Evolutionary conservation across 768 basidiomycete species (phyloP).

Genomic region (Rhizopogon vinicolor): DNA sequence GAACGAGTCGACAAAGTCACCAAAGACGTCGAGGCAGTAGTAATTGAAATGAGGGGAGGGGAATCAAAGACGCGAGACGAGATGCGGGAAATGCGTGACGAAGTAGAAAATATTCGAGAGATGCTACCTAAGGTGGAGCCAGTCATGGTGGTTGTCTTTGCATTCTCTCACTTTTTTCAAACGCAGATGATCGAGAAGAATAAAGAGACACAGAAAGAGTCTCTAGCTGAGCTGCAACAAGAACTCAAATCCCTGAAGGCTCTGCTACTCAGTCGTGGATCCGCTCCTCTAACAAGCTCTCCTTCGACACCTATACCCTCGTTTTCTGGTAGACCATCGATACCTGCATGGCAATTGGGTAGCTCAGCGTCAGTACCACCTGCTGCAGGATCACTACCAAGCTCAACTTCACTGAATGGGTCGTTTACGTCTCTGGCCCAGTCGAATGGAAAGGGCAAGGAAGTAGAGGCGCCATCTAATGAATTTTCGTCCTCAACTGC

Average conservation of each 20-base stretch:
- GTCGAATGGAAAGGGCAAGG: slow-evolving; percentile 57
- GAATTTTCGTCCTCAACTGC: slow-evolving; percentile 12
- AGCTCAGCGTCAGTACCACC: slow-evolving; percentile 24
- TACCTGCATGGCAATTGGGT: slow-evolving; percentile 90
- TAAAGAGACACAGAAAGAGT: slow-evolving; percentile 78
- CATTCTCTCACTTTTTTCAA: slow-evolving; percentile 3
- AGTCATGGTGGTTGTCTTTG: neutral
- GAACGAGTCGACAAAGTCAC: slow-evolving; percentile 68
- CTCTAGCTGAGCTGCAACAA: slow-evolving; percentile 83
- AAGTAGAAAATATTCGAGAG: slow-evolving; percentile 85
- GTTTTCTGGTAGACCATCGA: slow-evolving; percentile 58
- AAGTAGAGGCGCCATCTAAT: slow-evolving; percentile 28
- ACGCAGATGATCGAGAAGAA: slow-evolving; percentile 91
- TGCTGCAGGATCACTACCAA: slow-evolving; percentile 12
- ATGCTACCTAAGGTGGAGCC: slow-evolving; percentile 83
- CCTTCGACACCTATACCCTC: slow-evolving; percentile 48
- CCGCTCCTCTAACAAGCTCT: slow-evolving; percentile 39
- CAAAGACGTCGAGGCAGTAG: slow-evolving; percentile 64
- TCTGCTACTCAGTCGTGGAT: slow-evolving; percentile 71
- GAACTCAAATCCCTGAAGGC: slow-evolving; percentile 95
- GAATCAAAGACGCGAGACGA: slow-evolving; percentile 81
- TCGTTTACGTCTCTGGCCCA: slow-evolving; percentile 13
- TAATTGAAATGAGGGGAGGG: slow-evolving; percentile 71
- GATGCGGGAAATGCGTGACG: slow-evolving; percentile 88
- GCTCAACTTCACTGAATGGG: slow-evolving; percentile 9